Evolutionary conservation across 2,329 filamentous ascomycete genomes (phyloP), one percentile per base, ranked within the genome.

Genomic region (Microdochium nivale): DNA sequence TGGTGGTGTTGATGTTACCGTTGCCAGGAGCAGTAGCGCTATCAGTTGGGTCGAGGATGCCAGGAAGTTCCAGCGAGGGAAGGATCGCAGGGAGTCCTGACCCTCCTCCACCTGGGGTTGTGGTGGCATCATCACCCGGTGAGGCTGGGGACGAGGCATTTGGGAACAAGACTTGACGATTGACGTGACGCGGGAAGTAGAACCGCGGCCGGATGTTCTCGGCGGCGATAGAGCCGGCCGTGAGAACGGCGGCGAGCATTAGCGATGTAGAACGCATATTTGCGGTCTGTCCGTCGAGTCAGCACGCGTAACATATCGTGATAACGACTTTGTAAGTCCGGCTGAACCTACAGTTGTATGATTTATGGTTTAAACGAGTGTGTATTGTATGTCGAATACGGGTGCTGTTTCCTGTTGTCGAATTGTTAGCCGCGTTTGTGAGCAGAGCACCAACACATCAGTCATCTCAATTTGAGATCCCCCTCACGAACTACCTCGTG

Each of bases 141-240:
- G 27, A 5, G 19, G 59, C 57, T 24, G 58, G 54, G 50, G 60
- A 62, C 48, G 62, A 62, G 53, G 62, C 62, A 25, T 66, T 67
- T 47, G 60, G 61, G 49, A 67, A 67, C 11, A 60, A 64, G 46
- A 67, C 61, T 51, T 66, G 63, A 51, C 71, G 66, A 58, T 73
- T 74, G 32, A 74, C 65, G 23, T 71, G 65, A 47, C 68, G 61
- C 2, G 71, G 70, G 53, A 70, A 74, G 60, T 74, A 74, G 55
- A 71, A 71, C 61, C 60, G 69, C 4, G 70, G 70, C 59, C 66
- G 60, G 33, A 62, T 58, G 48, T 69, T 62, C 47, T 70, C 69
- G 53, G 52, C 58, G 37, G 62, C 64, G 51, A 71, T 53, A 14
- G 70, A 68, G 51, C 70, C 62, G 35, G 66, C 59, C 49, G 68